These are phyloP conservation scores for Blastobotrys serpentis DNA, from an alignment of 1,139 yeast species.

Conservation along the genomic window DNA sequence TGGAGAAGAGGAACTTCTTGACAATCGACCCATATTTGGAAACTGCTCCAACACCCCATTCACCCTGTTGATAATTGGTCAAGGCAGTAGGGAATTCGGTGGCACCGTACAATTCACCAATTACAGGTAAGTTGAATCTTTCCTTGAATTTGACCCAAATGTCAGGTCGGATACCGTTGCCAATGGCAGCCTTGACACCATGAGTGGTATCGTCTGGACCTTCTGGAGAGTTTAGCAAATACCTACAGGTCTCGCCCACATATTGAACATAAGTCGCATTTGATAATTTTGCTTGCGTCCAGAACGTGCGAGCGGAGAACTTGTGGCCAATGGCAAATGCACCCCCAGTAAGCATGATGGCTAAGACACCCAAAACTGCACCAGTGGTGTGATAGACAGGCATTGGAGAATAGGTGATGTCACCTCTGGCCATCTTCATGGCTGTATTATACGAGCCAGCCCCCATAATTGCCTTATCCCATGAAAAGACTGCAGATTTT, in stretches of 20 bases:
- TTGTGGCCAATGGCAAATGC: constrained; percentile 76
- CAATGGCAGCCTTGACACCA: constrained; percentile 70
- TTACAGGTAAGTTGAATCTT: constrained; percentile 68
- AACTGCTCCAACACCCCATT: constrained; percentile 85
- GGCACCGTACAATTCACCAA: constrained; percentile 93
- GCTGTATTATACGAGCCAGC: constrained; percentile 67
- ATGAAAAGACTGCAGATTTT: constrained; percentile 89
- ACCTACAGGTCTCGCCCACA: constrained; percentile 95
- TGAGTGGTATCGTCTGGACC: constrained; percentile 69
- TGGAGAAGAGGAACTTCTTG: constrained; percentile 16
- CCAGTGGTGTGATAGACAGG: constrained; percentile 96
- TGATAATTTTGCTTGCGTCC: constrained; percentile 81
- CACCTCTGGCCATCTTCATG: constrained; percentile 54
- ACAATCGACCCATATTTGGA: constrained; percentile 64
- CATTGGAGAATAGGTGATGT: constrained; percentile 85
- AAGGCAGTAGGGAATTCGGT: constrained; percentile 92
- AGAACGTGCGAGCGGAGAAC: constrained; percentile 80
- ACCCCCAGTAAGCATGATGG: constrained; percentile 63
- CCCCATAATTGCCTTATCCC: constrained; percentile 76
- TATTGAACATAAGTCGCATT: constrained; percentile 83
- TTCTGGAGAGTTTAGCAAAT: constrained; percentile 67
- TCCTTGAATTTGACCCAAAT: constrained; percentile 81
- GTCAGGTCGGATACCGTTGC: constrained; percentile 92
- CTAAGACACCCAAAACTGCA: constrained; percentile 78
- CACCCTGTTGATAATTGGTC: constrained; percentile 77